These are phyloP conservation scores for Albugo laibachii DNA, from an alignment of 352 stramenopile species.

Conservation along the genomic window DNA sequence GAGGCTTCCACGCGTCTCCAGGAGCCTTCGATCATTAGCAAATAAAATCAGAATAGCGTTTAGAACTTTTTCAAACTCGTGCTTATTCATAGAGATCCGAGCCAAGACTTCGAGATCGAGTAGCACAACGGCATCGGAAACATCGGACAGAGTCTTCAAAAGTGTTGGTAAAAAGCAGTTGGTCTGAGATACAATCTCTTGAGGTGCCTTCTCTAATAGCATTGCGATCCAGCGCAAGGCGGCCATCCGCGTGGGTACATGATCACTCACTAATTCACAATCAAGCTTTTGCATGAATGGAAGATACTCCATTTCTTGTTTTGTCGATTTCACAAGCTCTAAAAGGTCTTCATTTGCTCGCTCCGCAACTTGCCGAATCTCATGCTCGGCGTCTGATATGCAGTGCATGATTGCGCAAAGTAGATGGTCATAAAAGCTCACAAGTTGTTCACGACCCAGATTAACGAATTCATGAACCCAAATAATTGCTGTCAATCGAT, in stretches of 20 bases:
- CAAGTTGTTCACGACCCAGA: constrained; percentile 84
- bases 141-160: constrained; percentile 91
- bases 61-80: constrained; percentile 84
- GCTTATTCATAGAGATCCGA: constrained; percentile 84
- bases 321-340: constrained; percentile 85
- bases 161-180: constrained; percentile 85
- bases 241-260: constrained; percentile 94
- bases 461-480: constrained; percentile 98
- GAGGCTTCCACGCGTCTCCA: constrained; percentile 92
- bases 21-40: constrained; percentile 53
- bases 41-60: constrained; percentile 93
- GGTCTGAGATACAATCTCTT: constrained; percentile 86
- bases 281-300: constrained; percentile 91
- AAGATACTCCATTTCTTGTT: constrained; percentile 77
- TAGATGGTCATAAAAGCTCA: constrained; percentile 91
- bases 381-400: constrained; percentile 92
- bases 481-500: constrained; percentile 92
- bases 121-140: constrained; percentile 92
- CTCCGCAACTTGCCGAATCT: constrained; percentile 92
- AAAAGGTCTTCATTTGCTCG: constrained; percentile 94
- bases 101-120: constrained; percentile 92
- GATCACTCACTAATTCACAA: constrained; percentile 85
- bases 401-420: constrained; percentile 94
- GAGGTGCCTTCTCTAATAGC: constrained; percentile 92
- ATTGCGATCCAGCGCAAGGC: constrained; percentile 95